Evolutionary conservation across 2,329 filamentous ascomycete species (phyloP).

Genomic region (Sphaerulina populicola): DNA sequence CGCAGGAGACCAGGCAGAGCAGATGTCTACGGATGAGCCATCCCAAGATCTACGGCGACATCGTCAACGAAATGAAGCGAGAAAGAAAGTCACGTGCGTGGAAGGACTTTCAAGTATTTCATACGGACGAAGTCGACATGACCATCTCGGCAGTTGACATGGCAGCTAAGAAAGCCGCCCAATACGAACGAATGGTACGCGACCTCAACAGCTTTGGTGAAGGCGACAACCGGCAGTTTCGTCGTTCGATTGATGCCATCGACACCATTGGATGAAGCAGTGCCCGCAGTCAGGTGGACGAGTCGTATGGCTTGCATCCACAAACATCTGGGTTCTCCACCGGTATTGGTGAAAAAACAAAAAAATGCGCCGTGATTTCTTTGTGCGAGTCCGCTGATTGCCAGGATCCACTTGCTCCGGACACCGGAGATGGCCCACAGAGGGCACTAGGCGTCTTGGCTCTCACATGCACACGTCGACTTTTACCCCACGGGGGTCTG

Average conservation of each 20-base stretch:
- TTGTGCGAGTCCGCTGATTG: not conserved
- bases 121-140: slow-evolving; percentile 29
- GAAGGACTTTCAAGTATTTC: slow-evolving; percentile 30
- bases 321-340: not conserved
- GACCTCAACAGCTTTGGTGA: slow-evolving; percentile 23
- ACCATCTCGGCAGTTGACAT: slow-evolving; percentile 25
- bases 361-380: not conserved
- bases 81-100: slow-evolving; percentile 29
- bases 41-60: slow-evolving; percentile 29
- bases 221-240: slow-evolving; percentile 3
- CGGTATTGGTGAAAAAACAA: not conserved
- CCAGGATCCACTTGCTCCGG: not conserved
- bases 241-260: slow-evolving; percentile 15
- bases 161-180: slow-evolving; percentile 22
- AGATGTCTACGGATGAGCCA: slow-evolving; percentile 29
- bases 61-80: slow-evolving; percentile 30
- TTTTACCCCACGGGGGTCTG: not conserved
- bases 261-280: slow-evolving; percentile 25
- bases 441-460: slow-evolving; percentile 1
- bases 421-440: not conserved
- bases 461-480: not conserved
- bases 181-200: slow-evolving; percentile 26
- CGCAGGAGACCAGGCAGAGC: slow-evolving; percentile 22
- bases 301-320: not conserved
- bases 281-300: not conserved